Conservation (phyloP, 257 asterid species). For the Primulina huaijiensis region DNA sequence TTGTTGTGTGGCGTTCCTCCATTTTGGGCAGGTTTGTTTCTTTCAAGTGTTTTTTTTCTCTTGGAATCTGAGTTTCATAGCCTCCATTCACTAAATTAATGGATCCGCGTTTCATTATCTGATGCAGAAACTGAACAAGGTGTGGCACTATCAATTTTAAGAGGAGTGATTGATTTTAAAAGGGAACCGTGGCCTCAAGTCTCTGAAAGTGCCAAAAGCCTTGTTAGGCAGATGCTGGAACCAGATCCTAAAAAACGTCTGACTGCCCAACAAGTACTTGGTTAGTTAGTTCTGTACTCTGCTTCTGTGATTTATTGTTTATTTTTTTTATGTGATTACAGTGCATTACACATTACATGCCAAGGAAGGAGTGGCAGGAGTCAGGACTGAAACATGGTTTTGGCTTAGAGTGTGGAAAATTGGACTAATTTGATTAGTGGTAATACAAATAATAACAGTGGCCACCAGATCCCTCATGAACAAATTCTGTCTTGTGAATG, state of each 20-base stretch:
- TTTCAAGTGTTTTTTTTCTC: neutral
- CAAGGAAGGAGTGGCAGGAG: conserved; percentile 24
- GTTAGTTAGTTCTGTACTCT: conserved; percentile 41
- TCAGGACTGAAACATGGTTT: neutral
- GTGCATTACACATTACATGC: conserved; percentile 37
- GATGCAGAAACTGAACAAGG: conserved; percentile 89
- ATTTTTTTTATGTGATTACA: conserved; percentile 30
- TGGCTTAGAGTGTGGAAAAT: neutral
- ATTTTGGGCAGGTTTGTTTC: conserved; percentile 77
- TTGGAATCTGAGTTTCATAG: conserved; percentile 3
- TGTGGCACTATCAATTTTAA: conserved; percentile 83
- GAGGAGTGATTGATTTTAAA: conserved; percentile 81
- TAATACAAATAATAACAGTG: neutral
- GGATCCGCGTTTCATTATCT: neutral
- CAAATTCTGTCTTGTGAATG: too few species aligned
- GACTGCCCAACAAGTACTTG: conserved; percentile 92
- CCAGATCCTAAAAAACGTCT: conserved; percentile 75
- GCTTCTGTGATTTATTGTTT: conserved; percentile 11
- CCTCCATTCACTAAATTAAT: neutral
- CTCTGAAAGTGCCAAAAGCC: conserved; percentile 79
- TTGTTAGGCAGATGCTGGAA: conserved; percentile 84
- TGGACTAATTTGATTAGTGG: neutral
- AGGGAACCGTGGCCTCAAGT: conserved; percentile 98
- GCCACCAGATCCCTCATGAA: neutral
- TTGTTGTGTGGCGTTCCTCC: conserved; percentile 94